Conservation (phyloP, 257 asterid genomes). For the Solanum neorickii region DNA sequence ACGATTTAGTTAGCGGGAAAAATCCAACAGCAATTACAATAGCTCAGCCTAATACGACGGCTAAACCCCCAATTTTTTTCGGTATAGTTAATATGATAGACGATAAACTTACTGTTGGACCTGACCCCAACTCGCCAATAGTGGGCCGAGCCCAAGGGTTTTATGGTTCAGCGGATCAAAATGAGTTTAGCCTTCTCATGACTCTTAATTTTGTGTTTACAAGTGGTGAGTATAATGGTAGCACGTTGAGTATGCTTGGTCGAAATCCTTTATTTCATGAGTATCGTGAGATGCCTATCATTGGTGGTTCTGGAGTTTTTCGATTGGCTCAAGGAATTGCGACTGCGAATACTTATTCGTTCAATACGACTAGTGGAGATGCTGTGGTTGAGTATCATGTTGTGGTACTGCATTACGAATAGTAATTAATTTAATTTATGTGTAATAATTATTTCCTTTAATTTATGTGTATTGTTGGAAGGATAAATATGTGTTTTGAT, state of each 20-base stretch:
- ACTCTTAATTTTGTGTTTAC: constrained; percentile 18
- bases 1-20: constrained; percentile 18
- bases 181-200: constrained; percentile 11
- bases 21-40: constrained; percentile 8
- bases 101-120: constrained; percentile 8
- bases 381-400: constrained; percentile 21
- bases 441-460: background rate
- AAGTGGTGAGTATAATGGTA: constrained; percentile 20
- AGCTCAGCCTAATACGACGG: constrained; percentile 6
- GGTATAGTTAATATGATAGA: constrained; percentile 17
- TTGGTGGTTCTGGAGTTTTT: constrained; percentile 37
- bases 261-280: constrained; percentile 5
- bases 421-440: background rate
- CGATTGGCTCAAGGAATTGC: constrained; percentile 33
- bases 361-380: background rate
- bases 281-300: constrained; percentile 28
- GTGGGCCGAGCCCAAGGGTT: constrained; percentile 43
- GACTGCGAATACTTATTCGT: background rate
- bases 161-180: constrained; percentile 10
- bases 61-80: constrained; percentile 9
- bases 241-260: constrained; percentile 26
- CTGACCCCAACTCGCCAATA: constrained; percentile 10
- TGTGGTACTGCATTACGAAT: constrained; percentile 1
- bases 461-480: background rate
- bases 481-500: background rate